Evolutionary conservation across 495 filamentous ascomycete genomes (phyloP).

Genomic region (Oleoguttula mirabilis): DNA sequence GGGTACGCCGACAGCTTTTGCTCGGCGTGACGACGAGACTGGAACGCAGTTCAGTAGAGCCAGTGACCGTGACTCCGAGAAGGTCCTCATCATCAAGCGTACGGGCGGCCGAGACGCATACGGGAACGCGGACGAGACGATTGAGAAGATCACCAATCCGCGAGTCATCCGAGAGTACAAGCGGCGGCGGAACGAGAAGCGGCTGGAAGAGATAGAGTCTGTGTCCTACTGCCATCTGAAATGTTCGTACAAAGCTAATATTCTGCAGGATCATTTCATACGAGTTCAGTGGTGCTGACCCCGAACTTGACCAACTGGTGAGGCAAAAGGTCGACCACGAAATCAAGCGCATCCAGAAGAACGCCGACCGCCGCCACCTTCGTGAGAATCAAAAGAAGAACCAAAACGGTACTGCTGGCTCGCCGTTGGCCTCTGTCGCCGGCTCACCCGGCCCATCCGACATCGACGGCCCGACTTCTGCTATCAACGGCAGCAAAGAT

Average conservation of each 20-base stretch:
- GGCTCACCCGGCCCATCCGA: conserved; percentile 30
- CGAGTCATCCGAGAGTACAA: conserved; percentile 59
- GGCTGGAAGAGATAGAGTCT: conserved; percentile 1
- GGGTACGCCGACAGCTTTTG: conserved; percentile 42
- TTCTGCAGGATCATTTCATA: neutral
- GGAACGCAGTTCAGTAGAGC: conserved; percentile 75
- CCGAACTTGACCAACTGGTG: conserved; percentile 11
- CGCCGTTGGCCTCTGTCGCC: conserved; percentile 30
- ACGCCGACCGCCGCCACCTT: conserved; percentile 79
- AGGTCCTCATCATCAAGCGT: conserved; percentile 65
- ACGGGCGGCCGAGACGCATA: conserved; percentile 42
- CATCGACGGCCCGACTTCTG: conserved; percentile 29
- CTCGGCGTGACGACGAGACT: conserved; percentile 59
- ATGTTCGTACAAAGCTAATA: too few species aligned
- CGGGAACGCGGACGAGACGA: conserved; percentile 46
- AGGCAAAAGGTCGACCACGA: conserved; percentile 55
- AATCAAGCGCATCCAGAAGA: conserved; percentile 68
- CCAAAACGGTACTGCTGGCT: conserved; percentile 19
- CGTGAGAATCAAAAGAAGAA: conserved; percentile 79
- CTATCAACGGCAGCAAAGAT: conserved; percentile 24
- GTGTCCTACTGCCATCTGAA: too few species aligned
- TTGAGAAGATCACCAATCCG: conserved; percentile 57
- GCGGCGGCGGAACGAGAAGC: conserved; percentile 31
- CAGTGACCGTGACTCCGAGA: conserved; percentile 59
- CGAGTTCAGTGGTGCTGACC: conserved; percentile 24